Percentiles rank a stretch among this genome's conserved stretches.
Evolutionary conservation across 2,329 filamentous ascomycete species (phyloP).

Genomic region (Parastagonospora avenae): DNA sequence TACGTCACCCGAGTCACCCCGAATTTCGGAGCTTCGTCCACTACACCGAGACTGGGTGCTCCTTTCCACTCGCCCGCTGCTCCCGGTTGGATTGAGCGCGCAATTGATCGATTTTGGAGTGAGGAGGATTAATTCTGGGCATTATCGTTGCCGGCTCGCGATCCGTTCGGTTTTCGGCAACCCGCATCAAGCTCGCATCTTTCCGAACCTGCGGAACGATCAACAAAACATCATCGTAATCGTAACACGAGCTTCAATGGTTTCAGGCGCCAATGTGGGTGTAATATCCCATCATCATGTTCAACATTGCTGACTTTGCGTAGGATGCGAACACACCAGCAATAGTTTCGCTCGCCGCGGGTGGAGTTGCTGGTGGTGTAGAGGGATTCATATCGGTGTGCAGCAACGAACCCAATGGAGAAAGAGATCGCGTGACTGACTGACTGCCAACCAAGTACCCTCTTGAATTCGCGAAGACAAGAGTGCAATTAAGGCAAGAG

Average conservation of each 20-base stretch:
- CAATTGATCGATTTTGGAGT: not conserved
- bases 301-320: slow-evolving; percentile 4
- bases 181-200: slow-evolving; percentile 11
- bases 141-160: slow-evolving; percentile 6
- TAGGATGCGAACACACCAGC: slow-evolving; percentile 46
- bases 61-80: too few species aligned
- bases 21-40: too few species aligned
- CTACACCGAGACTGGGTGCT: too few species aligned
- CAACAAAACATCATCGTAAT: slow-evolving; percentile 17
- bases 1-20: too few species aligned
- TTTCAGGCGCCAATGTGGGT: slow-evolving; percentile 37
- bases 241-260: slow-evolving; percentile 26
- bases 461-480: slow-evolving; percentile 71
- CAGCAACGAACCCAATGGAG: not conserved
- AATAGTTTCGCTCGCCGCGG: slow-evolving; percentile 45
- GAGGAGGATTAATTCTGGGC: not conserved
- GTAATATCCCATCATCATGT: not conserved
- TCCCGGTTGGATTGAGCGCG: too few species aligned
- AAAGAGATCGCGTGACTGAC: slow-evolving; percentile 14
- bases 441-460: slow-evolving; percentile 54
- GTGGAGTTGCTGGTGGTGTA: slow-evolving; percentile 47
- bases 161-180: slow-evolving; percentile 22
- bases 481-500: slow-evolving; percentile 60
- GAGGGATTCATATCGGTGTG: slow-evolving; percentile 46
- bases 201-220: slow-evolving; percentile 9